These are phyloP conservation scores for Drechslera avenae DNA, from an alignment of 2,329 filamentous ascomycete genomes.

Conservation along the genomic window DNA sequence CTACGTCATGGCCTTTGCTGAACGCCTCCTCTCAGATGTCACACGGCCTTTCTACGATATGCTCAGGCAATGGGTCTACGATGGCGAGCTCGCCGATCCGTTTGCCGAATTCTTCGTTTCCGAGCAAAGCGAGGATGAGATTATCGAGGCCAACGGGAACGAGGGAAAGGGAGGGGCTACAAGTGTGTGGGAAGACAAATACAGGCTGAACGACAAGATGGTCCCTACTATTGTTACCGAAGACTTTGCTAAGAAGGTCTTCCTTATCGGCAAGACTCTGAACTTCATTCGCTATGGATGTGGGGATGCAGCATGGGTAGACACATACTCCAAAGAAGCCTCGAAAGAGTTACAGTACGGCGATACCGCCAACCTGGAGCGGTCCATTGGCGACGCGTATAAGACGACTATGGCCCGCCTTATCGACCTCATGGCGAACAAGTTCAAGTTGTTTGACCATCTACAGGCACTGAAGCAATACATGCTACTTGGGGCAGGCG, in stretches of 20 bases:
- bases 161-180: slow-evolving; percentile 65
- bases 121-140: slow-evolving; percentile 69
- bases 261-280: slow-evolving; percentile 94
- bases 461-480: slow-evolving; percentile 92
- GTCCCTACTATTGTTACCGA: slow-evolving; percentile 90
- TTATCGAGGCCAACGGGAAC: slow-evolving; percentile 49
- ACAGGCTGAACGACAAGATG: slow-evolving; percentile 82
- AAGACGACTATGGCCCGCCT: slow-evolving; percentile 97
- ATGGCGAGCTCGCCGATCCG: slow-evolving; percentile 95
- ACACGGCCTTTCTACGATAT: slow-evolving; percentile 97
- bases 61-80: slow-evolving; percentile 95
- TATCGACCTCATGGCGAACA: slow-evolving; percentile 90
- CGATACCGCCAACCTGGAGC: slow-evolving; percentile 87
- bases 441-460: slow-evolving; percentile 94
- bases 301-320: slow-evolving; percentile 91
- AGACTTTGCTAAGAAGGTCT: slow-evolving; percentile 95
- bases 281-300: slow-evolving; percentile 98
- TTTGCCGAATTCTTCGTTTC: slow-evolving; percentile 94
- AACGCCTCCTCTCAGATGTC: slow-evolving; percentile 82
- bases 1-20: slow-evolving; percentile 90
- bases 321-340: slow-evolving; percentile 88
- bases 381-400: slow-evolving; percentile 95
- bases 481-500: slow-evolving; percentile 89
- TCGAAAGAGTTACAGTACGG: slow-evolving; percentile 92
- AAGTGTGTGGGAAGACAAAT: slow-evolving; percentile 98